phyloP scores from a whole-genome alignment of 164 flowering plant species.

The Cinnamomum chago region DNA sequence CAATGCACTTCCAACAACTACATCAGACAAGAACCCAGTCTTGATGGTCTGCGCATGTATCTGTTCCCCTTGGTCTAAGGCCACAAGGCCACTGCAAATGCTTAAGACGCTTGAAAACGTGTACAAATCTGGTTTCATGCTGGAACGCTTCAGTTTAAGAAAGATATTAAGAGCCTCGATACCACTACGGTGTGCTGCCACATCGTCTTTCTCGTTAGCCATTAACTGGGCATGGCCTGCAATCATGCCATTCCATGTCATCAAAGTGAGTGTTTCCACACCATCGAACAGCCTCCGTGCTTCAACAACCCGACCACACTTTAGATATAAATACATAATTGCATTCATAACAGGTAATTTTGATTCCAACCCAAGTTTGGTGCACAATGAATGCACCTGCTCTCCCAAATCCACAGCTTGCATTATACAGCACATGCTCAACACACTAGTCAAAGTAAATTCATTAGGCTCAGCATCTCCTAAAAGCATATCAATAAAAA shows the following conservation, averaged over 20 bases:
- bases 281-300: slow-evolving; percentile 53
- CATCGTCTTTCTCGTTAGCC: slow-evolving; percentile 32
- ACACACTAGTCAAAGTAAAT: slow-evolving; percentile 50
- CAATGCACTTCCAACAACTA: slow-evolving; percentile 74
- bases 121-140: slow-evolving; percentile 57
- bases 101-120: slow-evolving; percentile 67
- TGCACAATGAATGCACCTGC: slow-evolving; percentile 60
- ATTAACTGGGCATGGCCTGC: slow-evolving; percentile 73
- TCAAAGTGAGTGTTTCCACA: slow-evolving; percentile 42
- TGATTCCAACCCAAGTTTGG: slow-evolving; percentile 48
- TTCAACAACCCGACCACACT: slow-evolving; percentile 47
- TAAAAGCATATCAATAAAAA: slow-evolving; percentile 46
- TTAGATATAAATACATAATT: slow-evolving; percentile 75
- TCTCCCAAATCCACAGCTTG: slow-evolving; percentile 44
- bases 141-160: slow-evolving; percentile 47
- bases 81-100: slow-evolving; percentile 60
- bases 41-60: slow-evolving; percentile 74
- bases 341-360: slow-evolving; percentile 50
- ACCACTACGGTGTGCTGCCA: slow-evolving; percentile 47
- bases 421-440: slow-evolving; percentile 58
- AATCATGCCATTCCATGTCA: slow-evolving; percentile 85
- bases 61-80: slow-evolving; percentile 77
- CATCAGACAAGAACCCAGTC: slow-evolving; percentile 65
- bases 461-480: slow-evolving; percentile 42
- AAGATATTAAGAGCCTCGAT: slow-evolving; percentile 58